Base-by-base conservation (phyloP, 306 rosid genomes). In the Corylus heterophylla region DNA sequence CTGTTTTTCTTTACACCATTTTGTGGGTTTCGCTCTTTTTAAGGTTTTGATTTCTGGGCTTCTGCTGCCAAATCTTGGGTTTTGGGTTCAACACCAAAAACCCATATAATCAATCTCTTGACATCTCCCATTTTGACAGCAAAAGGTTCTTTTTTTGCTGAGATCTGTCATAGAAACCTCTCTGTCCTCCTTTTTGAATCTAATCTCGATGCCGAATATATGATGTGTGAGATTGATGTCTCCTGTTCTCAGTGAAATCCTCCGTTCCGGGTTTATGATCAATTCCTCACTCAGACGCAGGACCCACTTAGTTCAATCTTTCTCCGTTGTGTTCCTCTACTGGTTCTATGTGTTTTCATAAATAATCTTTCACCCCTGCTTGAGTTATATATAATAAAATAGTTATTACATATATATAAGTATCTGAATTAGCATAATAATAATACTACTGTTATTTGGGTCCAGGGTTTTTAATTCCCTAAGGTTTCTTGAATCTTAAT, bases 241-340 rank as follows among this genome's bases (percentile, higher is more conserved):
- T 91, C 94, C 98, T 14, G 94, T 95, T 81, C 90, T 95, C 12
- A 90, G 95, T 89, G 98, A 95, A 90, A 90, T 92, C 85, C 97
- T 95, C 67, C 97, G 85, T 80, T 95, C 97, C 0, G 98, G 97
- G 85, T 91, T 88, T 90, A 89, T 91, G 83, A 85, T 92, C 58
- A 84, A 90, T 78, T 94, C 97, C 74, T 84, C 97, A 51, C 83
- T 90, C 68, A 80, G 97, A 73, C 97, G 95, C 82, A 88, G 92
- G 80, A 92, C 98, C 79, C 98, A 92, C 74, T 69, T 94, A 29
- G 97, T 94, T 87, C 98, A 94, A 82, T 94, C 98, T 66, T 92
- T 94, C 90, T 94, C 98, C 4, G 96, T 94, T 27, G 90, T 92
- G 16, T 94, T 94, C 83, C 97, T 94, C 44, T 88, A 94, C 85